Evolutionary conservation across 257 asterid species (phyloP).

Genomic region (Ilex aquifolium): DNA sequence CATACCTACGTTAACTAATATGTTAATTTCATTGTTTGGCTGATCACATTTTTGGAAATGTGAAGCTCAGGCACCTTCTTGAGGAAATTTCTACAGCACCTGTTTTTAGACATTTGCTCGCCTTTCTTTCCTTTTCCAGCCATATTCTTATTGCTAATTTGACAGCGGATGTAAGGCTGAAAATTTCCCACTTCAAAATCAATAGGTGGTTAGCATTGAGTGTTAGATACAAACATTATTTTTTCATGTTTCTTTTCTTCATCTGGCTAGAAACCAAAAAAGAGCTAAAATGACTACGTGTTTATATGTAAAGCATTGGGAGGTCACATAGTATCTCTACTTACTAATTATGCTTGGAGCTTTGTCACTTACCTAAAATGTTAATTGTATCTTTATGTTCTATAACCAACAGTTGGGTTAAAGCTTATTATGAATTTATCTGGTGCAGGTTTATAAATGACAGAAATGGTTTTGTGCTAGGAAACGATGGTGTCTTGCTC

Average conservation of each 20-base stretch:
- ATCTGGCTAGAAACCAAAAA: too few relatives aligned
- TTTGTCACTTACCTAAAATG: background rate
- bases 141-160: background rate
- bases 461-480: conserved; percentile 87
- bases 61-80: background rate
- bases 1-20: background rate
- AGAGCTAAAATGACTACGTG: too few relatives aligned
- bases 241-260: too few relatives aligned
- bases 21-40: background rate
- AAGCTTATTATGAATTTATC: background rate
- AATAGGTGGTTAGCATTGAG: too few relatives aligned
- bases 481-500: conserved; percentile 90
- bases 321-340: background rate
- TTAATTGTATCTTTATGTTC: background rate
- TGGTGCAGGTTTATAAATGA: conserved; percentile 75
- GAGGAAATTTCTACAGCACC: background rate
- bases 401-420: background rate
- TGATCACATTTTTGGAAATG: too few relatives aligned
- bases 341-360: background rate
- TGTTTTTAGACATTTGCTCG: background rate
- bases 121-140: too few relatives aligned
- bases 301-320: too few relatives aligned
- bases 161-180: background rate
- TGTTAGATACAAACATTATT: too few relatives aligned
- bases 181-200: too few relatives aligned